These are phyloP conservation scores for Nowakowskiella sp. DNA, from an alignment of 192 early-diverging fungal species.

Conservation along the genomic window DNA sequence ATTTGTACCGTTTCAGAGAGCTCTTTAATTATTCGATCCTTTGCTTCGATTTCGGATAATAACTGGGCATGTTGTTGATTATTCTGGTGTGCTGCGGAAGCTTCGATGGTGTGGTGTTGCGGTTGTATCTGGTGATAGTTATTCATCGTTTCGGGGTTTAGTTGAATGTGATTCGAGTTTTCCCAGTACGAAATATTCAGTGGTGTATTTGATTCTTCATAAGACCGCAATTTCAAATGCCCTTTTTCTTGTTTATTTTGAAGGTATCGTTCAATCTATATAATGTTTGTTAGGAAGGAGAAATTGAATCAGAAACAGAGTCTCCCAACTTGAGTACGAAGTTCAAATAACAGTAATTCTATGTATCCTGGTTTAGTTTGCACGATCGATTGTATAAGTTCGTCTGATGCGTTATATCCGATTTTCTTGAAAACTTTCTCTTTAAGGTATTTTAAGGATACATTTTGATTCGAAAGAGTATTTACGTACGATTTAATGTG, in stretches of 20 bases:
- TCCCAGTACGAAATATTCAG: background rate
- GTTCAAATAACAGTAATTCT: conserved; percentile 36
- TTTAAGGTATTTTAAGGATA: conserved; percentile 10
- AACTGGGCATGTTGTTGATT: conserved; percentile 3
- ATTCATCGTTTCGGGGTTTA: background rate
- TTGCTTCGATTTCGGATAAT: conserved; percentile 7
- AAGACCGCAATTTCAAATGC: background rate
- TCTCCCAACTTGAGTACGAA: conserved; percentile 30
- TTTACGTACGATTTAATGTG: conserved; percentile 35
- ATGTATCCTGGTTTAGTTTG: conserved; percentile 34
- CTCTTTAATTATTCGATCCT: conserved; percentile 27
- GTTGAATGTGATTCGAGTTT: background rate
- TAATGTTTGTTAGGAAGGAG: background rate
- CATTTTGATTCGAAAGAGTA: conserved; percentile 4
- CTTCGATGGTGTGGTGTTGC: background rate
- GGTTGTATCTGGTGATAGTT: background rate
- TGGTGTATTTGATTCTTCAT: background rate
- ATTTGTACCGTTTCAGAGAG: conserved; percentile 49
- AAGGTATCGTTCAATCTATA: conserved; percentile 13
- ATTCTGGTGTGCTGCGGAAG: conserved; percentile 15
- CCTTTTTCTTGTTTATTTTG: background rate
- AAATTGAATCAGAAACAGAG: background rate
- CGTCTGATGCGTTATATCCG: conserved; percentile 25
- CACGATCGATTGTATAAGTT: conserved; percentile 37
- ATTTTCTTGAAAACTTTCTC: conserved; percentile 45